These are phyloP conservation scores for Fusarium sp. DNA, from an alignment of 2,329 filamentous ascomycete genomes.

Conservation along the genomic window DNA sequence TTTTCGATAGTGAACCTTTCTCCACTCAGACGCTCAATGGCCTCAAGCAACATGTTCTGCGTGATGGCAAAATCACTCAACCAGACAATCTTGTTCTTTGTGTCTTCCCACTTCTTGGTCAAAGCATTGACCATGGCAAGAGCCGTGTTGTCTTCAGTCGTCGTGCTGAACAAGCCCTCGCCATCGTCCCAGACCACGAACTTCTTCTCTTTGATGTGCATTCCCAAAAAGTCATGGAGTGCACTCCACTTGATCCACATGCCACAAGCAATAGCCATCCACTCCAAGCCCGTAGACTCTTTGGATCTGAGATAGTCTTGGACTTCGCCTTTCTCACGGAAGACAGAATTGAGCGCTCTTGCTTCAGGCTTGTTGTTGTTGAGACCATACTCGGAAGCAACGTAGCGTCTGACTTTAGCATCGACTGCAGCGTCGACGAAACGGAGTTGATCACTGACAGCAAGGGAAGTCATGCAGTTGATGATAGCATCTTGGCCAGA, in stretches of 20 bases:
- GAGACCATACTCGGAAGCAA: constrained; percentile 6
- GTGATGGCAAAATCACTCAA: constrained; percentile 12
- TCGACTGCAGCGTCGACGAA: constrained; percentile 3
- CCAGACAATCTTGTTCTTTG: constrained; percentile 13
- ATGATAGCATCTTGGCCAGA: neutral
- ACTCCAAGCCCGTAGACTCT: neutral
- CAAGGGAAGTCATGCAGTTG: constrained; percentile 18
- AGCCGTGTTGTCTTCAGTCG: constrained; percentile 9
- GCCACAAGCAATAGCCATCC: constrained; percentile 16
- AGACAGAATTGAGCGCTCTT: constrained; percentile 1
- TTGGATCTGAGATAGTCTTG: constrained; percentile 15
- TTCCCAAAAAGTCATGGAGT: neutral
- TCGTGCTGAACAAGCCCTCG: constrained; percentile 10
- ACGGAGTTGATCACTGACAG: constrained; percentile 8
- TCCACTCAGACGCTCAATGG: neutral
- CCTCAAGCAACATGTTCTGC: constrained; percentile 2
- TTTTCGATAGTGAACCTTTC: neutral
- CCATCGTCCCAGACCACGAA: constrained; percentile 15
- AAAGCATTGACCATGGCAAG: constrained; percentile 1
- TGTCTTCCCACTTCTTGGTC: constrained; percentile 11
- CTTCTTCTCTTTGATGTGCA: constrained; percentile 18
- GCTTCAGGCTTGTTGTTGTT: constrained; percentile 16
- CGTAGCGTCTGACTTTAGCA: constrained; percentile 2
- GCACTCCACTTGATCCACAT: constrained; percentile 26
- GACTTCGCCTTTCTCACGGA: constrained; percentile 13